These are phyloP conservation scores for Pichia insulana DNA, from an alignment of 805 yeast genomes.

Conservation along the genomic window DNA sequence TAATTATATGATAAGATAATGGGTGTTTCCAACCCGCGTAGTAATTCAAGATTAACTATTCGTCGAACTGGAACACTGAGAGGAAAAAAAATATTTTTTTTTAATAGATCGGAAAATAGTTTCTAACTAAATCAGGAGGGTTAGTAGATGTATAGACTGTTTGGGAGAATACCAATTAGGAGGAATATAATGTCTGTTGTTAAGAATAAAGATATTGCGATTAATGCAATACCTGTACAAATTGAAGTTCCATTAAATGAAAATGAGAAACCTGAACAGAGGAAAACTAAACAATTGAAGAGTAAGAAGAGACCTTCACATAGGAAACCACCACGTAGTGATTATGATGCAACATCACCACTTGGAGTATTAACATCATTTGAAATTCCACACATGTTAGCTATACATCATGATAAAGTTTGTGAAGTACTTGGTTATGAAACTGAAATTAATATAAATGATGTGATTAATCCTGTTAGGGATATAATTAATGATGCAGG, in stretches of 20 bases:
- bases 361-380: slow-evolving; percentile 60
- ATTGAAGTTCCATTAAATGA: background rate
- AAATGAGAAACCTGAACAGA: background rate
- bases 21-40: background rate
- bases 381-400: slow-evolving; percentile 58
- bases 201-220: background rate
- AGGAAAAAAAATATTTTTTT: too few species aligned
- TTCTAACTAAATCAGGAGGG: too few species aligned
- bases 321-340: slow-evolving; percentile 33
- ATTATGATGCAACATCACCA: slow-evolving; percentile 63
- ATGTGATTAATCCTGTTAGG: slow-evolving; percentile 57
- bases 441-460: slow-evolving; percentile 29
- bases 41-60: background rate
- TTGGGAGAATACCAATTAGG: background rate
- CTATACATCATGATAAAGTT: slow-evolving; percentile 23
- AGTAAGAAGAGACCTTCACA: slow-evolving; percentile 41
- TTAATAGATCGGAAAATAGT: too few species aligned
- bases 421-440: slow-evolving; percentile 4
- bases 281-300: slow-evolving; percentile 1
- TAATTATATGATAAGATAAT: too few species aligned
- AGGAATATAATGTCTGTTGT: slow-evolving; percentile 1
- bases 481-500: slow-evolving; percentile 52
- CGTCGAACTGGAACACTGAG: background rate
- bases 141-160: too few species aligned
- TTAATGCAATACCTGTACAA: slow-evolving; percentile 4